Percentiles rank a stretch among this genome's conserved stretches.
These are phyloP conservation scores for Setomelanomma holmii DNA, from an alignment of 2,329 filamentous ascomycete genomes.

Conservation along the genomic window DNA sequence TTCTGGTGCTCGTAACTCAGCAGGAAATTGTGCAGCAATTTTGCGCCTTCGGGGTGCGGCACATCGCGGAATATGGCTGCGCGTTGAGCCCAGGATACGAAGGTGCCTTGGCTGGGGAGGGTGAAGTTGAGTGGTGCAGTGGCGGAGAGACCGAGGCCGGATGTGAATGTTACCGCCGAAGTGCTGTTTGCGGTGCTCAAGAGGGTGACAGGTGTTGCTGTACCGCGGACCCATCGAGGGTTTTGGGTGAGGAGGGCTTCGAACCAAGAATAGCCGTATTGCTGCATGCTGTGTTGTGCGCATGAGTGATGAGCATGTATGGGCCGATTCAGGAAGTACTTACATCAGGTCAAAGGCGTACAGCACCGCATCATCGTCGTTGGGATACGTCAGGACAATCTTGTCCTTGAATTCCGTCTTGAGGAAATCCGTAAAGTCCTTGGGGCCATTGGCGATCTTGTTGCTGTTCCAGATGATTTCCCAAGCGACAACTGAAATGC, in stretches of 20 bases:
- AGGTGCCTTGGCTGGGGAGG: constrained; percentile 31
- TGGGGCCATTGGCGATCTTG: constrained; percentile 26
- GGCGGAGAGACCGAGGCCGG: constrained; percentile 1
- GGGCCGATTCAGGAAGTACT: constrained; percentile 4
- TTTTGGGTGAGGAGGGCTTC: constrained; percentile 58
- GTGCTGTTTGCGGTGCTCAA: constrained; percentile 33
- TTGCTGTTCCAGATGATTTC: constrained; percentile 47
- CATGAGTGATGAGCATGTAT: background rate
- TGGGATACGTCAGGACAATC: constrained; percentile 63
- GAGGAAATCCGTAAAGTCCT: constrained; percentile 54
- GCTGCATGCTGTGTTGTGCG: constrained; percentile 22
- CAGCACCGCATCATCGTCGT: constrained; percentile 65
- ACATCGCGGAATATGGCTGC: constrained; percentile 59
- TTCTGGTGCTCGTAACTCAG: constrained; percentile 53
- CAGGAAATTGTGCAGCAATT: constrained; percentile 58
- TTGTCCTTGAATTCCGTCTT: constrained; percentile 62
- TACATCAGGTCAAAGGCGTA: constrained; percentile 59
- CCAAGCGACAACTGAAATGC: constrained; percentile 47
- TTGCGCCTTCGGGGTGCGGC: constrained; percentile 59
- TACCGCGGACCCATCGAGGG: constrained; percentile 62
- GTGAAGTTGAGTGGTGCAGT: constrained; percentile 1
- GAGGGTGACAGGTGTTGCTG: constrained; percentile 52
- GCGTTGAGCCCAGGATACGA: constrained; percentile 58
- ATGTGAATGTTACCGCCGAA: constrained; percentile 27
- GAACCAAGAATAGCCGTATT: constrained; percentile 58